Evolutionary conservation across 2,329 filamentous ascomycete genomes (phyloP), one percentile per base, ranked within the genome.

Genomic region (Cylindrodendrum hubeiense): DNA sequence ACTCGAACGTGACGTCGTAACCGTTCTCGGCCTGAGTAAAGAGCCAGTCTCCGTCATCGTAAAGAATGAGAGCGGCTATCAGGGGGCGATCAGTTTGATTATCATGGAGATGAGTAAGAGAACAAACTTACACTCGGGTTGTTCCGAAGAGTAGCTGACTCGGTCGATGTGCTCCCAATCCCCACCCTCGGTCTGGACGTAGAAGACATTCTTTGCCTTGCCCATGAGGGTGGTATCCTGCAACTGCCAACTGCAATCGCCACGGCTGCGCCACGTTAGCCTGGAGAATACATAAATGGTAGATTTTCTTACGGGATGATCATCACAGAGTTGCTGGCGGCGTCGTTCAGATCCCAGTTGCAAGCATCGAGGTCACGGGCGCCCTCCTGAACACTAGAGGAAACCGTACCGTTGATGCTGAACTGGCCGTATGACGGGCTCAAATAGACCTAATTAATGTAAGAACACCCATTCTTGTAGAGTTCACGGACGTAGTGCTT

Each of bases 41-140:
- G 13, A 64, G 30, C 61, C 55, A 64, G 44, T 59, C 41, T 19
- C 61, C 61, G 4, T 64, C 61, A 10, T 60, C 37, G 8, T 60
- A 60, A 19, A 51, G 39, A 17, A 64, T 59, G 17, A 59, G 13
- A n/a, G 46, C 61, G 19, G 41, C 61, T 57, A 33, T 22, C 21
- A 12, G 10, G 17, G 4, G 1, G 12, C 13, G 5, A 17, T 44
- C 15, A 24, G 41, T 24, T 15, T 7, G 21, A 44, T 24, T 22
- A 17, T 19, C 17, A 15, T 2, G 15, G 15, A 2, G 7, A 6
- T 13, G 5, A 44, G 9, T 15, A 15, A 12, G 10, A 5, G 9
- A 2, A 44, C 10, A 4, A 5, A 17, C 41, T 13, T 26, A 22
- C 41, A 22, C 15, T 50, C 2, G 4, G 26, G 7, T 22, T 50